Conservation (phyloP, 2,329 filamentous ascomycete genomes). For the Clarireedia paspali region DNA sequence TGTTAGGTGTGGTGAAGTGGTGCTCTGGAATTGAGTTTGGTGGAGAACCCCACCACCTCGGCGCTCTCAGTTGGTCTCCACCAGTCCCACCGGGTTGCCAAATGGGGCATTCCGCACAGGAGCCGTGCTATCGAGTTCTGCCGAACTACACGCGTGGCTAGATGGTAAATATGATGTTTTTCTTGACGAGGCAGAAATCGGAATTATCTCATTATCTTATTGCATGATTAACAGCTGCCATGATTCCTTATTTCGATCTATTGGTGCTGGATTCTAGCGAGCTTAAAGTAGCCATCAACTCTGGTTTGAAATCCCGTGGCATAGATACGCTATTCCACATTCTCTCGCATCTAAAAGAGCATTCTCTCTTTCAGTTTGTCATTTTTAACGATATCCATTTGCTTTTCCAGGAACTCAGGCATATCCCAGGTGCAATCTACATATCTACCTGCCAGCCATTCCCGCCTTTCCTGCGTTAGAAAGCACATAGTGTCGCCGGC, state of each 20-base stretch:
- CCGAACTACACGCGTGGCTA: too few relatives aligned
- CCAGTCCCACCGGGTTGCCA: not conserved
- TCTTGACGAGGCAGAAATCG: too few relatives aligned
- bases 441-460: conserved; percentile 41
- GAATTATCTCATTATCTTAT: too few relatives aligned
- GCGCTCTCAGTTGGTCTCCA: not conserved
- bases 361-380: conserved; percentile 30
- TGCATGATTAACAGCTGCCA: too few relatives aligned
- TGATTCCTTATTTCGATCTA: too few relatives aligned
- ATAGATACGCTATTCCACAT: not conserved
- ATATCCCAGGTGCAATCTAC: conserved; percentile 40
- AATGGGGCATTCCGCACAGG: not conserved
- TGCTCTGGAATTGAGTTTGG: not conserved
- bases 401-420: conserved; percentile 34
- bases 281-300: not conserved
- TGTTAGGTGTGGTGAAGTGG: too few relatives aligned
- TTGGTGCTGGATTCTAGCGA: too few relatives aligned
- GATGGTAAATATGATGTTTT: too few relatives aligned
- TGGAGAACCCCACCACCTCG: not conserved
- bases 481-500: conserved; percentile 37
- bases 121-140: too few relatives aligned
- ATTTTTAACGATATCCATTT: conserved; percentile 35
- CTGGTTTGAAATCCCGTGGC: not conserved
- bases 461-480: conserved; percentile 34
- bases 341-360: conserved; percentile 12